These are phyloP conservation scores for Amauroascus verrucosus DNA, from an alignment of 2,329 filamentous ascomycete species.

Conservation along the genomic window DNA sequence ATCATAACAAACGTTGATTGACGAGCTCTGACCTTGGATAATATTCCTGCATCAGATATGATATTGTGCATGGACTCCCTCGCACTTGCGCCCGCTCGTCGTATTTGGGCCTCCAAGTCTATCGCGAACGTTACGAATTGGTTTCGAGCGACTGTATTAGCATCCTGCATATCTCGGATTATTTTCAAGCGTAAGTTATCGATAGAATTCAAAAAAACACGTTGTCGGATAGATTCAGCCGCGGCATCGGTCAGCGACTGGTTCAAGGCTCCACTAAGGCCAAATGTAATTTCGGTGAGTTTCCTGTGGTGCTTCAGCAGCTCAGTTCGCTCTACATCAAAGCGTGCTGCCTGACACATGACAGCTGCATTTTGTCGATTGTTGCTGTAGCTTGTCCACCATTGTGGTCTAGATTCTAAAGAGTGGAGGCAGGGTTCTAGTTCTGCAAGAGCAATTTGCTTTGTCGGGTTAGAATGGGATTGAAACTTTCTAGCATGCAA, in stretches of 20 bases:
- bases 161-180: constrained; percentile 26
- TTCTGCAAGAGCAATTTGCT: constrained; percentile 14
- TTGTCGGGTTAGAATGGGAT: not conserved
- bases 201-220: constrained; percentile 26
- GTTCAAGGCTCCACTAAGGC: constrained; percentile 28
- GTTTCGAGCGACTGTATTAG: constrained; percentile 19
- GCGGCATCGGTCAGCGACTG: constrained; percentile 26
- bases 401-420: constrained; percentile 46
- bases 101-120: constrained; percentile 22
- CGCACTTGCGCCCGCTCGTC: constrained; percentile 19
- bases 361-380: constrained; percentile 50
- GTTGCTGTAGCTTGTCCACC: constrained; percentile 57
- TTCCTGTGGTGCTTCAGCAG: constrained; percentile 32
- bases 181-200: constrained; percentile 25
- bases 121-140: constrained; percentile 22
- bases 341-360: constrained; percentile 52
- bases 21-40: constrained; percentile 12
- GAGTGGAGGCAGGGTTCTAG: constrained; percentile 45
- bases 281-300: constrained; percentile 29
- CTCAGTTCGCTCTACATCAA: constrained; percentile 47
- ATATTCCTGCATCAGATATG: constrained; percentile 6
- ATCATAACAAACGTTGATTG: not conserved
- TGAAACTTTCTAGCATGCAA: constrained; percentile 13
- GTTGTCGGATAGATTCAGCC: constrained; percentile 24
- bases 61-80: constrained; percentile 13